phyloP scores from a whole-genome alignment of 345 rosid species.

The Carallia brachiata region DNA sequence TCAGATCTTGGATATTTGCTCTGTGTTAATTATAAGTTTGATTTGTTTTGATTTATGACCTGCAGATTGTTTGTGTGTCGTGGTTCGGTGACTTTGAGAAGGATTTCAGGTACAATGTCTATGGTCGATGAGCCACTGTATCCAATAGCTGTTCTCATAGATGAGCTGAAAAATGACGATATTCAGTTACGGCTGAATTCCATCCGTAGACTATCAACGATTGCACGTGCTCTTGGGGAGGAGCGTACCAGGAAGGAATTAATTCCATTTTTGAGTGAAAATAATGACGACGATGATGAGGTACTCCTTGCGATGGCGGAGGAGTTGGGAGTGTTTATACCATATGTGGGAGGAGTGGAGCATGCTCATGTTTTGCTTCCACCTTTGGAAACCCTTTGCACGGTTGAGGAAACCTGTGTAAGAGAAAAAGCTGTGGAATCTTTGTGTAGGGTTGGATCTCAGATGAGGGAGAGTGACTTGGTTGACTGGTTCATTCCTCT shows the following conservation, averaged over 20 bases:
- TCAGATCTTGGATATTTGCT: conserved; percentile 15
- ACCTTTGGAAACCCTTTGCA: conserved; percentile 83
- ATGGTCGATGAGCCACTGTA: conserved; percentile 83
- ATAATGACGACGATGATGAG: conserved; percentile 95
- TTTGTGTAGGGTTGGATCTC: conserved; percentile 87
- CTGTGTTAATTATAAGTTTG: not conserved
- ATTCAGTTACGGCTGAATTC: conserved; percentile 90
- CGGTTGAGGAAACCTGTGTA: conserved; percentile 96
- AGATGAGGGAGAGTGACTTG: conserved; percentile 84
- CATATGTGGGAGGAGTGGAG: conserved; percentile 88
- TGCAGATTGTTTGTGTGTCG: not conserved
- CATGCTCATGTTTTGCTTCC: conserved; percentile 76
- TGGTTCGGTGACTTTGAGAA: conserved; percentile 8
- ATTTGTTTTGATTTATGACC: not conserved
- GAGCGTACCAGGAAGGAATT: conserved; percentile 88
- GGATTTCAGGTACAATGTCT: conserved; percentile 43
- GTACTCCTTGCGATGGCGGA: conserved; percentile 95
- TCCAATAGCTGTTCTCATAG: conserved; percentile 87
- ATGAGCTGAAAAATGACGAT: conserved; percentile 91
- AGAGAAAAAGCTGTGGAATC: conserved; percentile 91
- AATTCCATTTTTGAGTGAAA: conserved; percentile 85
- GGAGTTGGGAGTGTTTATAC: conserved; percentile 88
- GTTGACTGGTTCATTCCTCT: conserved; percentile 82
- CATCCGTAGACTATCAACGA: conserved; percentile 81
- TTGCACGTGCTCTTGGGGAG: conserved; percentile 97